These are phyloP conservation scores for Rhizoclosmatium sp. DNA, from an alignment of 192 early-diverging fungal species.

Conservation along the genomic window DNA sequence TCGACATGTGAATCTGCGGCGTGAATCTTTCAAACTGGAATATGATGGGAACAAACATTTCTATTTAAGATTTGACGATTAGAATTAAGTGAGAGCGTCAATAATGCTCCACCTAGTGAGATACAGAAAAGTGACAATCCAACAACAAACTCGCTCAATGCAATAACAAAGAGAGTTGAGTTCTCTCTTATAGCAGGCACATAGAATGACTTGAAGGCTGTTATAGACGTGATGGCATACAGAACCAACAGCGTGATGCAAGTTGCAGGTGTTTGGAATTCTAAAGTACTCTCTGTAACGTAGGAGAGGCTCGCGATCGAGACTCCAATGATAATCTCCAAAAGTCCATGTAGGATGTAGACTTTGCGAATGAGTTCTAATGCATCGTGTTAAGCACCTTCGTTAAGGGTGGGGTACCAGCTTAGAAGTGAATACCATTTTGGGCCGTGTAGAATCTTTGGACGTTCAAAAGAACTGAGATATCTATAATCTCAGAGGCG, in stretches of 20 bases:
- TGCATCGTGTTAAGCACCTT: no score
- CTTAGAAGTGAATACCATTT: no score
- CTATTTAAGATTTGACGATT: neutral
- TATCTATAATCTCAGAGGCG: no score
- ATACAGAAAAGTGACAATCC: constrained; percentile 3
- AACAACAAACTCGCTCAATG: constrained; percentile 9
- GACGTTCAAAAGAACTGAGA: no score
- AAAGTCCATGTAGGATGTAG: neutral
- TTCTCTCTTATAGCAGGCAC: neutral
- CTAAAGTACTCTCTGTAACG: neutral
- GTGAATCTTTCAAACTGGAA: neutral
- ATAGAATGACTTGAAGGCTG: neutral
- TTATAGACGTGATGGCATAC: neutral
- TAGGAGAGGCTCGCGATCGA: neutral
- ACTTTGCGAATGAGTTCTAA: constrained; percentile 11
- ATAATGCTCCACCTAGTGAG: neutral
- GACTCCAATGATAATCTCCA: constrained; percentile 11
- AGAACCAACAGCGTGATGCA: neutral
- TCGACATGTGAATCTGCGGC: neutral
- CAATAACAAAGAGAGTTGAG: neutral
- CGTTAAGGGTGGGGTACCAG: no score
- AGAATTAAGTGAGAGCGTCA: neutral
- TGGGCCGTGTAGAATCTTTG: no score
- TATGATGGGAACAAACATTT: constrained; percentile 19
- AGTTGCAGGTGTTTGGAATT: constrained; percentile 10